Base-by-base conservation (phyloP, 768 basidiomycete genomes). In the Leccinum disarticulatum region DNA sequence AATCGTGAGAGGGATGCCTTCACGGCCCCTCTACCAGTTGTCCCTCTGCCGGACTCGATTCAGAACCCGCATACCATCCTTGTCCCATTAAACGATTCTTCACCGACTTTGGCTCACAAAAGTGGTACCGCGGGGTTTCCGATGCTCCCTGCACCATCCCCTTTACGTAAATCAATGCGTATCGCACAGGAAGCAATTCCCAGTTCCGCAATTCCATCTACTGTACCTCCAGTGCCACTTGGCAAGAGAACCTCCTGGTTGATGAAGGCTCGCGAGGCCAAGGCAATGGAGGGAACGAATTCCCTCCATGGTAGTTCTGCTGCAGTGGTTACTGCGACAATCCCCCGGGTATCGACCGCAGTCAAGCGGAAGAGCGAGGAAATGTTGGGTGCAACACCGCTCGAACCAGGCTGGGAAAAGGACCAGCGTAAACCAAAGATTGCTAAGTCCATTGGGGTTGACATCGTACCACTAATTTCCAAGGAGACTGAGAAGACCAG, bases 241-340 rank as follows among this genome's bases (percentile, higher is more conserved):
- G 84, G 83, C 3, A 91, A 89, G 66, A 84, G 90, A 33, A 88
- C 88, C 9, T 92, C 91, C 3, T 92, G 91, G 91, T 72, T 93
- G 56, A 84, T 83, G 73, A 90, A 89, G 66, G 91, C 87, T 14
- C 80, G 90, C 36, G 88, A 90, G 67, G 85, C 80, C 27, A 88
- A 87, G 63, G 87, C 87, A 17, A 74, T 84, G 67, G 90, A 90
- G 66, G 70, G 66, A 46, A 76, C 76, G 11, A 66, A 64, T 30
- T 58, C 82, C 74, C 64, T 71, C 30, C 55, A 70, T 28, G 52
- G 59, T 22, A 54, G 64, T 33, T 54, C 60, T 47, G 27, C 54
- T 8, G 52, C 38, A 22, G 30, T 48, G n/a, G 36, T 46, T 22
- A 51, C 62, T 38, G n/a, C 48, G 31, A 17, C 55, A 41, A 30